phyloP scores from a whole-genome alignment of 2,329 filamentous ascomycete species.

The Phaeophleospora eucalypticola region DNA sequence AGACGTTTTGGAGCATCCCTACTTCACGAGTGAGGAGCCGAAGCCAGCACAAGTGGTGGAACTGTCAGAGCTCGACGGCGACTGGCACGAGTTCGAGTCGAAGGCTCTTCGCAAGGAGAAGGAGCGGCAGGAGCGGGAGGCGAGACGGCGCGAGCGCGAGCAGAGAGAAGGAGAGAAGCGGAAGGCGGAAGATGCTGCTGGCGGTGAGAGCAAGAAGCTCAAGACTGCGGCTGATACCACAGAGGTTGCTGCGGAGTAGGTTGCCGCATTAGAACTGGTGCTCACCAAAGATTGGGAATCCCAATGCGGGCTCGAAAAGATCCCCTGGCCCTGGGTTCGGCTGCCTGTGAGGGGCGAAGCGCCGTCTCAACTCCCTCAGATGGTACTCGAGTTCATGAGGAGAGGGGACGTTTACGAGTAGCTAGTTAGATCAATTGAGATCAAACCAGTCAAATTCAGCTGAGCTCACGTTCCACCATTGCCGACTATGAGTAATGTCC shows the following conservation, averaged over 20 bases:
- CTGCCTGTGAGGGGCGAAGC: too few species aligned
- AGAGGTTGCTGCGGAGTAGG: neutral
- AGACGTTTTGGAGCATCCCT: constrained; percentile 78
- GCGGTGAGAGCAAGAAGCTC: constrained; percentile 24
- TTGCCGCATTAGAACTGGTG: neutral
- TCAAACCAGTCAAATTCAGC: too few species aligned
- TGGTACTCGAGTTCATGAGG: too few species aligned
- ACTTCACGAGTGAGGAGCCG: constrained; percentile 82
- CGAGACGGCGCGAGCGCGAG: constrained; percentile 43
- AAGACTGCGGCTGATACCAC: constrained; percentile 15
- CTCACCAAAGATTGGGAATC: too few species aligned
- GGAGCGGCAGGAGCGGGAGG: constrained; percentile 61
- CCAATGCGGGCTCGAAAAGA: too few species aligned
- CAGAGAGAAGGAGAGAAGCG: constrained; percentile 46
- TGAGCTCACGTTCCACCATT: too few species aligned
- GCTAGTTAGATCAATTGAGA: too few species aligned
- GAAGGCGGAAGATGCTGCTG: constrained; percentile 28
- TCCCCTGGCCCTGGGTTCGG: too few species aligned
- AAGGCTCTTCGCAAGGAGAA: constrained; percentile 91
- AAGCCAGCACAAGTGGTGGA: constrained; percentile 72
- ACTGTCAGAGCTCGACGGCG: constrained; percentile 77
- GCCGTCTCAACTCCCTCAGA: too few species aligned
- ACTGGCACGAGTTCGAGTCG: constrained; percentile 98
- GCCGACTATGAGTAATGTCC: too few species aligned
- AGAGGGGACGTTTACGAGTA: too few species aligned